A percentile compares a stretch with the other conserved stretches of the same genome.
These are phyloP conservation scores for Saxophila tyrrhenica DNA, from an alignment of 495 filamentous ascomycete genomes.

Conservation along the genomic window DNA sequence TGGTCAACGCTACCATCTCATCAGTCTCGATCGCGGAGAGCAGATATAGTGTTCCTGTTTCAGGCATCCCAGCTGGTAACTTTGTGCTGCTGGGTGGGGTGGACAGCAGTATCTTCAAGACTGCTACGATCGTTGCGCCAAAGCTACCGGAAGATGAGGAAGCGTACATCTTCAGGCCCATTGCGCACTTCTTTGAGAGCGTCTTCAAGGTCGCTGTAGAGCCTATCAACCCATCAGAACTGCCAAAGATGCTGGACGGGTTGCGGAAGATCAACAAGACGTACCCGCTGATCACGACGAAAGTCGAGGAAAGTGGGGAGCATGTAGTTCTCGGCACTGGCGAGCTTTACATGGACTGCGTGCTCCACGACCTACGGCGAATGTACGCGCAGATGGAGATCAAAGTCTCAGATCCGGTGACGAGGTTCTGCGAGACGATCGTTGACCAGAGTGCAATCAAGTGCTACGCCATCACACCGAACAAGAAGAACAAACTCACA, in stretches of 20 bases:
- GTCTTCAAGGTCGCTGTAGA: conserved; percentile 97
- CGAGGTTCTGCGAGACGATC: conserved; percentile 96
- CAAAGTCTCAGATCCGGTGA: conserved; percentile 95
- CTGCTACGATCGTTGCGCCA: conserved; percentile 81
- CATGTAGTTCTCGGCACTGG: conserved; percentile 91
- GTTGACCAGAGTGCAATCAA: conserved; percentile 95
- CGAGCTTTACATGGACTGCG: conserved; percentile 98
- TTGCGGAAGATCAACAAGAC: conserved; percentile 94
- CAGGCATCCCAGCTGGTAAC: conserved; percentile 91
- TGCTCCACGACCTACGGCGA: conserved; percentile 83
- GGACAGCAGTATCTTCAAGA: conserved; percentile 97
- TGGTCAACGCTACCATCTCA: conserved; percentile 78
- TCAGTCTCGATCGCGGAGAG: conserved; percentile 91
- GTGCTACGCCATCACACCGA: conserved; percentile 93
- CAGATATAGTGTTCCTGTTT: conserved; percentile 79
- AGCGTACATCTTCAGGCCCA: conserved; percentile 84
- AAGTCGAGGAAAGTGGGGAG: conserved; percentile 97
- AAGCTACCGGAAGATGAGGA: conserved; percentile 77
- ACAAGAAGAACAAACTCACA: conserved; percentile 98
- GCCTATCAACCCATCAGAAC: conserved; percentile 92
- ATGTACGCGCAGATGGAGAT: conserved; percentile 99
- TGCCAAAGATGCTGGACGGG: conserved; percentile 99
- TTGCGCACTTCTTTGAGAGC: conserved; percentile 91
- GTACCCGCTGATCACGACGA: conserved; percentile 89
- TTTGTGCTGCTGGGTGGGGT: conserved; percentile 83